Percentiles rank a stretch among this genome's conserved stretches.
Evolutionary conservation across 148 eudicot genomes (phyloP).

Genomic region (Talinum fruticosum): DNA sequence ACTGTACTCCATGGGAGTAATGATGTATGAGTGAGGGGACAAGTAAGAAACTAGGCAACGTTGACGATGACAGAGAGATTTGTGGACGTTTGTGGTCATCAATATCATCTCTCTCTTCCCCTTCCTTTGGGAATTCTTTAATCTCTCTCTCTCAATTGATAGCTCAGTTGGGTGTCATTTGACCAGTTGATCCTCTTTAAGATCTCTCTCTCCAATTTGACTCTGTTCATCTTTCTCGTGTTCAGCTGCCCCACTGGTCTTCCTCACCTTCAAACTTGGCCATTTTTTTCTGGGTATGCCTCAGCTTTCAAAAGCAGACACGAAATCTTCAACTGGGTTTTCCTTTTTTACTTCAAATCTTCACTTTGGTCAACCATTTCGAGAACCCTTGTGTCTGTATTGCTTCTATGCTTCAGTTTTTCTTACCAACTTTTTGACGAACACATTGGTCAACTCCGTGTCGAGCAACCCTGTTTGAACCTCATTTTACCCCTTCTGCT

Average conservation of each 20-base stretch:
- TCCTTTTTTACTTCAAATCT: neutral
- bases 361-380: neutral
- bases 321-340: conserved; percentile 6
- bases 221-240: conserved; percentile 4
- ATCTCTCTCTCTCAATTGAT: too few species aligned
- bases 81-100: too few species aligned
- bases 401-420: neutral
- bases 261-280: neutral
- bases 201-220: too few species aligned
- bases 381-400: neutral
- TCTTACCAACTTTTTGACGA: neutral
- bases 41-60: too few species aligned
- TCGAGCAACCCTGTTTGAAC: conserved; percentile 4
- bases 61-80: too few species aligned
- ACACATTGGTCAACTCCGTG: neutral
- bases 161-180: too few species aligned
- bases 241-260: too few species aligned
- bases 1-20: too few species aligned
- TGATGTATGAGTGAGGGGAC: too few species aligned
- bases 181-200: too few species aligned
- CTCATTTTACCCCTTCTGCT: neutral
- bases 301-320: neutral
- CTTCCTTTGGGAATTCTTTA: too few species aligned
- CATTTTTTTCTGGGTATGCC: neutral
- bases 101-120: too few species aligned